These are phyloP conservation scores for Arthrinium phaeospermum DNA, from an alignment of 2,329 filamentous ascomycete genomes.

Conservation along the genomic window DNA sequence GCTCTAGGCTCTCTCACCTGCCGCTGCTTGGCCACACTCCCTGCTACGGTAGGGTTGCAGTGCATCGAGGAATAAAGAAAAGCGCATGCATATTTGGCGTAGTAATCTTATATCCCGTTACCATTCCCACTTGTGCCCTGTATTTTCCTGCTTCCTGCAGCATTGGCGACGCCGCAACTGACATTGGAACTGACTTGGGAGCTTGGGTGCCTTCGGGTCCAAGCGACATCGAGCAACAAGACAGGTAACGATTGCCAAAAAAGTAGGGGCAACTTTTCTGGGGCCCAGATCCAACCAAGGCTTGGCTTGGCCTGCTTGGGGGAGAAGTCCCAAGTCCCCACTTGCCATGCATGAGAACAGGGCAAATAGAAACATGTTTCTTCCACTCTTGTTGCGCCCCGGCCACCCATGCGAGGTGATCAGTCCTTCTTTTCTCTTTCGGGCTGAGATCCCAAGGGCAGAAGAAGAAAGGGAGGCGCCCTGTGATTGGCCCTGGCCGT, in stretches of 20 bases:
- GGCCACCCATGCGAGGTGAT: slow-evolving; percentile 2
- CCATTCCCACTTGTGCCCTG: not conserved
- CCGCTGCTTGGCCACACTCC: not conserved
- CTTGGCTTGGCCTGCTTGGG: not conserved
- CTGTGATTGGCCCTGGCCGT: not conserved
- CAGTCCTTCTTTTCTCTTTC: not conserved
- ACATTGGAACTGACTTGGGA: not conserved
- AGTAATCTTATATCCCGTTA: not conserved
- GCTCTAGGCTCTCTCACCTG: too few species aligned
- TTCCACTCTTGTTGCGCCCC: not conserved
- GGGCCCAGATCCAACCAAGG: slow-evolving; percentile 6
- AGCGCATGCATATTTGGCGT: not conserved
- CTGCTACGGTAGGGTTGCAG: slow-evolving; percentile 2
- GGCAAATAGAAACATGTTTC: slow-evolving; percentile 18
- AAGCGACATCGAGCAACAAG: not conserved
- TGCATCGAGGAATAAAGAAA: slow-evolving; percentile 5
- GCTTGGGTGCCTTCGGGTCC: not conserved
- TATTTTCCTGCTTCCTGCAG: not conserved
- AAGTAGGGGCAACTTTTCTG: not conserved
- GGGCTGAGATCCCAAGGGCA: slow-evolving; percentile 5
- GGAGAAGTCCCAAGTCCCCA: not conserved
- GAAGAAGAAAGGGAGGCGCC: not conserved
- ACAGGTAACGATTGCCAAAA: not conserved
- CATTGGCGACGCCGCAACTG: not conserved
- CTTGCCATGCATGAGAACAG: slow-evolving; percentile 15